Base-by-base conservation (phyloP, 345 rosid species). In the Chamaenerion angustifolium region DNA sequence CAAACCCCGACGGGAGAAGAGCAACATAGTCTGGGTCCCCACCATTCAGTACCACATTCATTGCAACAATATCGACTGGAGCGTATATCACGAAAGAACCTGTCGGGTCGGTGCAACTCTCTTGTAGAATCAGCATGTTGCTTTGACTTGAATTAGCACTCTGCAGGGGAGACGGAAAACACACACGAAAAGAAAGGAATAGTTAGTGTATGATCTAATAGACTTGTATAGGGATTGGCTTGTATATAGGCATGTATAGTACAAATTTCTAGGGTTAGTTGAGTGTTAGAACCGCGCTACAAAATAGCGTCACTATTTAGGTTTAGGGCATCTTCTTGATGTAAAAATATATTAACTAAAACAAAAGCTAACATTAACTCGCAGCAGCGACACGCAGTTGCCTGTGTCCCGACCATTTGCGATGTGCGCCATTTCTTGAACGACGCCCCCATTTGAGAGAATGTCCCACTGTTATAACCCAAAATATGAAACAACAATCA, bases 1-100 rank as follows among this genome's bases (percentile, higher is more conserved):
- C 87, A 21, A 87, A 83, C 23, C 96, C 96, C 0, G 96, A 83
- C 2, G 96, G 96, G 19, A 87, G 82, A 31, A 83, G 81, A 6
- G 87, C 85, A 41, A 83, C 96, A 42, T 77, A 81, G 27, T 88
- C 78, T 1, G 96, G 74, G 56, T 87, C 96, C 0, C 77, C 80
- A 0, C 80, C 80, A 27, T 63, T 71, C 45, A 75, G 72, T 8
- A 75, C 77, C 11, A 68, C 76, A 43, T 75, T 75, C 74, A 71
- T 71, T 4, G 76, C 76, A 0, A 63, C 72, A 11, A 68, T 66
- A 13, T 75, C 80, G 2, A 75, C 80, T 0, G 77, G 80, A 0
- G 77, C 80, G 0, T 75, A 75, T 53, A 75, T 71, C 27, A 75
- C 80, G 11, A 63, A 71, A 45, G 74, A 71, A 3, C 67, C 76